Evolutionary conservation across 441 rosid genomes (phyloP), one percentile per base, ranked within the genome.

Genomic region (Gossypium schwendimanii): DNA sequence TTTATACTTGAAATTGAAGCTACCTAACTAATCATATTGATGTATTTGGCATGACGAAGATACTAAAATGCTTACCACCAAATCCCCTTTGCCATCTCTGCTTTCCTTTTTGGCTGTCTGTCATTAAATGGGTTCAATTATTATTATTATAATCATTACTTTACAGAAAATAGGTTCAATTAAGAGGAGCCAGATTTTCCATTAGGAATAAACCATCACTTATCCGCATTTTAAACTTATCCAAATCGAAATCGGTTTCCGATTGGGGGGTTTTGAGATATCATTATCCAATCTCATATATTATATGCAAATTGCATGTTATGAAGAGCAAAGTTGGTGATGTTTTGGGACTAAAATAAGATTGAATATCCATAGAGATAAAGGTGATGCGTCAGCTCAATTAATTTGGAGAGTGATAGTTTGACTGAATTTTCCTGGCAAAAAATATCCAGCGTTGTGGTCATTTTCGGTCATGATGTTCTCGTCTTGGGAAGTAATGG

Each of bases 371-470:
- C 10, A 69, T 69, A 31, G 62, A 17, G 62, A 52, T 69, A 75
- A 23, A 28, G 49, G 36, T 53, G 72, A 54, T 12, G 61, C 36
- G 72, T 36, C 50, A 69, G 72, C 28, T 68, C 28, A 69, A 4
- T 14, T 23, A 33, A 31, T 69, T 39, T 53, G 62, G 20, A 31
- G 21, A 53, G 45, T 4, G 71, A 11, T 24, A 20, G 50, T 28
- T 41, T 39, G 33, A 10, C 24, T 1, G 10, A 49, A 26, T 15
- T 62, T 70, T 54, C 44, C 9, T 0, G 26, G 61, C 15, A 11
- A 68, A 53, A 71, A 72, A 60, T 36, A 49, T 57, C 26, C 64
- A n/a, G 15, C 3, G 36, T 59, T 73, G 21, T 9, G 58, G 72
- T 67, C 76, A 63, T 59, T 75, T 26, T 21, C 57, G 58, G n/a